A percentile compares a stretch with the other conserved stretches of the same genome.
Evolutionary conservation across 176 grass and related monocot species (phyloP).

Genomic region (Oropetium thomaeum): DNA sequence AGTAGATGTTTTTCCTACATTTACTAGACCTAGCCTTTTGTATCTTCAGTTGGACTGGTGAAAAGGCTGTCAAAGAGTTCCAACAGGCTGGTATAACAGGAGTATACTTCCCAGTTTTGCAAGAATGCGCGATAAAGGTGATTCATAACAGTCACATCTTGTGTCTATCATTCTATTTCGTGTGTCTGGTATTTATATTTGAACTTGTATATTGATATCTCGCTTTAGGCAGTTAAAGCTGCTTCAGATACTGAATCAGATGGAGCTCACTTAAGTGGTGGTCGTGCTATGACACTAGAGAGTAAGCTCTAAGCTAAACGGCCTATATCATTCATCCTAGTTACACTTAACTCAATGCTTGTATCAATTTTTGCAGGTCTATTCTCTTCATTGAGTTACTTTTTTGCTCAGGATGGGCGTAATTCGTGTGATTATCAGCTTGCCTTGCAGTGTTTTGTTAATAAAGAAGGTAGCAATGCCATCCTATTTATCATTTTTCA

Average conservation of each 20-base stretch:
- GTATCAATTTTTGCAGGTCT: conserved; percentile 51
- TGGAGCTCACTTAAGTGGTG: conserved; percentile 60
- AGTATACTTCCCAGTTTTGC: conserved; percentile 59
- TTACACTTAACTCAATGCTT: conserved; percentile 26
- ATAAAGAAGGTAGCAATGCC: conserved; percentile 61
- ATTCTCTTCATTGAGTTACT: conserved; percentile 86
- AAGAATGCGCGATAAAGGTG: conserved; percentile 94
- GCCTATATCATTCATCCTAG: conserved; percentile 18
- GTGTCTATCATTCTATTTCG: conserved; percentile 7
- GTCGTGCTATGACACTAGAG: conserved; percentile 60
- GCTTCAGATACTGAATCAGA: conserved; percentile 71
- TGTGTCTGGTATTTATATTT: conserved; percentile 4
- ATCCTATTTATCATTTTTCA: neutral
- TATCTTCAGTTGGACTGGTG: conserved; percentile 81
- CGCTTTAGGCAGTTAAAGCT: conserved; percentile 83
- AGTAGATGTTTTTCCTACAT: conserved; percentile 14
- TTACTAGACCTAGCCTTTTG: conserved; percentile 34
- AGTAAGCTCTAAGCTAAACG: conserved; percentile 43
- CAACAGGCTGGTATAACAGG: conserved; percentile 71
- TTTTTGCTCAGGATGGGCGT: conserved; percentile 56
- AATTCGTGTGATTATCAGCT: conserved; percentile 87
- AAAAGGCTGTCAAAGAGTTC: conserved; percentile 75
- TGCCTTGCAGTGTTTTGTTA: conserved; percentile 68
- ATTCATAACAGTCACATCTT: conserved; percentile 22
- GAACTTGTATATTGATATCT: conserved; percentile 6